Conservation (phyloP, 345 rosid genomes). For the Raphanus raphanistrum region DNA sequence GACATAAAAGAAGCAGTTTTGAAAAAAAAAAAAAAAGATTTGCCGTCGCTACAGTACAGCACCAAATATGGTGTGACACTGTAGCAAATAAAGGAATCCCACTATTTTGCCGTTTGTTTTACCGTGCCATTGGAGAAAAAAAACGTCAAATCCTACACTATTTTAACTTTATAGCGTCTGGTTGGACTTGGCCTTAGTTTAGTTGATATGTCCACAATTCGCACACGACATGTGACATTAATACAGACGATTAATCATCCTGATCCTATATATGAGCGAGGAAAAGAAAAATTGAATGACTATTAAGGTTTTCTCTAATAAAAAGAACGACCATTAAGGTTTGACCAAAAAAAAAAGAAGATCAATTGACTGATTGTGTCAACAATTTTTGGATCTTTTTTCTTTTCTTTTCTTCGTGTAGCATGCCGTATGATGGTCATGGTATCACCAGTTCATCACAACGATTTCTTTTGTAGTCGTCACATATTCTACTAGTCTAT, state of each 20-base stretch:
- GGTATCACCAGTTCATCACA: neutral
- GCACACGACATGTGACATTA: constrained; percentile 15
- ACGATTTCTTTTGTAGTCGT: neutral
- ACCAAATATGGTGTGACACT: too few species aligned
- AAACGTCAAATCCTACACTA: too few species aligned
- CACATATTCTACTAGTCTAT: neutral
- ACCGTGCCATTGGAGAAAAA: too few species aligned
- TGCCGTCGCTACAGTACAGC: too few species aligned
- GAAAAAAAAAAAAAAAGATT: too few species aligned
- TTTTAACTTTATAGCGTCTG: too few species aligned
- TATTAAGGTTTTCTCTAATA: too few species aligned
- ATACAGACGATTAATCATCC: neutral
- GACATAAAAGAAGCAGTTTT: too few species aligned
- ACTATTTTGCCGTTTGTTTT: too few species aligned
- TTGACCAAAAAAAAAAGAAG: too few species aligned
- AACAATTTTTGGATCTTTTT: neutral
- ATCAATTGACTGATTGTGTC: neutral
- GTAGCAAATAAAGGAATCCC: too few species aligned
- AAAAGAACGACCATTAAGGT: too few species aligned
- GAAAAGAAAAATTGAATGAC: neutral
- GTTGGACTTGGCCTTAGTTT: neutral
- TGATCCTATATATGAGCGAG: neutral
- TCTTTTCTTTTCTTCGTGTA: neutral
- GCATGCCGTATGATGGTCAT: neutral
- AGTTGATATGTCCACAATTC: constrained; percentile 12